Percentiles rank a stretch among this genome's conserved stretches.
phyloP scores from a whole-genome alignment of 192 early-diverging fungal species.

The Coemansia sp. region DNA sequence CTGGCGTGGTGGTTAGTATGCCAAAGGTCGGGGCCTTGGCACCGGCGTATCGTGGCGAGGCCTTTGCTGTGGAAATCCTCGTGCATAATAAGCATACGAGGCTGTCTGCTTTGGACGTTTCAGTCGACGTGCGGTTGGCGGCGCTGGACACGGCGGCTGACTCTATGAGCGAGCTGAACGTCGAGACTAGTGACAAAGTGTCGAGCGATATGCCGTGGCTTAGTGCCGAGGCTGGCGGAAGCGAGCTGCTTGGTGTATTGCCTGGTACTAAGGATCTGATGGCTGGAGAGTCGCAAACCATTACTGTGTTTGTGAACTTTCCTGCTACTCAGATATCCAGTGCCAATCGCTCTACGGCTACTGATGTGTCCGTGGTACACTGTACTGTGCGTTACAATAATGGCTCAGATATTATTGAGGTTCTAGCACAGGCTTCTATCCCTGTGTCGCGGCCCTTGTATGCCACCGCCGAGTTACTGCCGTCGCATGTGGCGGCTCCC shows the following conservation, averaged over 20 bases:
- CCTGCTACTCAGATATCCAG: conserved; percentile 13
- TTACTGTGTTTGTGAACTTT: conserved; percentile 33
- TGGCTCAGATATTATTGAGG: not conserved
- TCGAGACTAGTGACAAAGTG: not conserved
- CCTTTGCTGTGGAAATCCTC: conserved; percentile 31
- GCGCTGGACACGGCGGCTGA: not conserved
- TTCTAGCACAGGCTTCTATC: conserved; percentile 8
- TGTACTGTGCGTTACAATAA: conserved; percentile 4
- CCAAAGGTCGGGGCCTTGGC: conserved; percentile 20
- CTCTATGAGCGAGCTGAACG: conserved; percentile 16
- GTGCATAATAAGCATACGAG: conserved; percentile 23
- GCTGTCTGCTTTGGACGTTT: not conserved
- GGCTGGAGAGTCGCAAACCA: conserved; percentile 7
- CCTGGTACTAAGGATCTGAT: not conserved
- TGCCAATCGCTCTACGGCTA: not conserved
- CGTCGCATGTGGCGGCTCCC: conserved; percentile 20
- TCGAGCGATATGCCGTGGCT: conserved; percentile 9
- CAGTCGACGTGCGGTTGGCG: conserved; percentile 14
- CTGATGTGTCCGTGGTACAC: not conserved
- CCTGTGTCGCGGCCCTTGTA: conserved; percentile 30
- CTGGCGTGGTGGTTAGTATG: conserved; percentile 10
- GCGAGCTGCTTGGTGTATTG: not conserved
- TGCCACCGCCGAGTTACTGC: conserved; percentile 16
- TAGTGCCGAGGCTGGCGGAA: not conserved
- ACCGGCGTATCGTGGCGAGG: conserved; percentile 42